Conservation (phyloP, 441 rosid species). For the Euphorbia schlechtendalii region DNA sequence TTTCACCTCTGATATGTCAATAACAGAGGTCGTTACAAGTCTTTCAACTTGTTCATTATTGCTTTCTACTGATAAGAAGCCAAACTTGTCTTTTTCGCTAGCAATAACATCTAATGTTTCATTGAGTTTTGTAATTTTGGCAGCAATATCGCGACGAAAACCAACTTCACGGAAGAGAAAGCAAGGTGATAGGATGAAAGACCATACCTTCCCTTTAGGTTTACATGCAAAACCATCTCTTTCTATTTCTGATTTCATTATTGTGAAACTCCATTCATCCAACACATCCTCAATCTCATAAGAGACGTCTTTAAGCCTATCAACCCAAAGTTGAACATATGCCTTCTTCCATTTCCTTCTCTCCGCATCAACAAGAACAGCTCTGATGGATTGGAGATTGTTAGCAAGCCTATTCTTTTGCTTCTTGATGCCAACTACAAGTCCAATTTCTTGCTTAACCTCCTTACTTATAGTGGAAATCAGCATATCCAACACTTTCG, state of each 20-base stretch:
- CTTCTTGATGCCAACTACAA: background rate
- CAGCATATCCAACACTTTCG: background rate
- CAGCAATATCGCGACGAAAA: slow-evolving; percentile 12
- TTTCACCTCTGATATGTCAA: slow-evolving; percentile 4
- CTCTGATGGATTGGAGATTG: background rate
- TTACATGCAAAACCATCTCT: background rate
- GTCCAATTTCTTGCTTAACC: background rate
- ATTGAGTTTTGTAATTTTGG: slow-evolving; percentile 7
- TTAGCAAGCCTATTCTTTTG: background rate
- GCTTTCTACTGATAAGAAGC: background rate
- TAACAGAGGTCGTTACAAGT: background rate
- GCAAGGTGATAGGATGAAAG: slow-evolving; percentile 6
- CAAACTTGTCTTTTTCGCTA: slow-evolving; percentile 1
- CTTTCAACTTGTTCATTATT: slow-evolving; percentile 10
- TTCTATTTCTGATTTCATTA: background rate
- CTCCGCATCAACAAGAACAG: slow-evolving; percentile 6
- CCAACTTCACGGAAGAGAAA: background rate
- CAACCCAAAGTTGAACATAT: slow-evolving; percentile 1
- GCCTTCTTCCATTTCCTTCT: slow-evolving; percentile 28
- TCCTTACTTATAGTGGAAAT: background rate
- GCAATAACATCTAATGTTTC: slow-evolving; percentile 9
- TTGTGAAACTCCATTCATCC: slow-evolving; percentile 13
- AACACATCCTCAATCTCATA: slow-evolving; percentile 7
- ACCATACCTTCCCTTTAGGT: slow-evolving; percentile 11
- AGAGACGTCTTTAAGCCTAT: slow-evolving; percentile 3